Percentiles rank a stretch among this genome's conserved stretches.
These are phyloP conservation scores for Astrothelium macrocarpum DNA, from an alignment of 495 filamentous ascomycete species.

Conservation along the genomic window DNA sequence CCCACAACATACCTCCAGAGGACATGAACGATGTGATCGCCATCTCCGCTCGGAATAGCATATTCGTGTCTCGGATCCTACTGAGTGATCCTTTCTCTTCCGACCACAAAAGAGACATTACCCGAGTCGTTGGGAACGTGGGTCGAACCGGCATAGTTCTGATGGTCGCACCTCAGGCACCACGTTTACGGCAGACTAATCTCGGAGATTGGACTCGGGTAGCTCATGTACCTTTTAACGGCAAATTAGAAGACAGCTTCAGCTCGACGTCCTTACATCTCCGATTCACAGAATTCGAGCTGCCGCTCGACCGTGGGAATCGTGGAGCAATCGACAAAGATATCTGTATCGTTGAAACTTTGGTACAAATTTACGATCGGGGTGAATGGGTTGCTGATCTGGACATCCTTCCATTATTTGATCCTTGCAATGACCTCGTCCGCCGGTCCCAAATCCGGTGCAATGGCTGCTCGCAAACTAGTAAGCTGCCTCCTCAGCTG, in stretches of 20 bases:
- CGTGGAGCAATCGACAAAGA: background rate
- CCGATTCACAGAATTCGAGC: background rate
- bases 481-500: background rate
- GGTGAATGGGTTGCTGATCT: background rate
- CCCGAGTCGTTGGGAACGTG: background rate
- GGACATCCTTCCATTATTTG: background rate
- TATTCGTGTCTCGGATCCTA: too few species aligned
- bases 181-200: background rate
- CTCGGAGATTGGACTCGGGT: background rate
- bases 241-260: background rate
- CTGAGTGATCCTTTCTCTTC: background rate
- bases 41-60: too few species aligned
- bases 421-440: background rate
- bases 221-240: background rate
- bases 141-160: background rate
- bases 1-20: too few species aligned
- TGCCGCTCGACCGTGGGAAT: background rate
- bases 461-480: background rate
- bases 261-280: background rate
- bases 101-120: background rate
- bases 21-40: too few species aligned
- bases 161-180: background rate
- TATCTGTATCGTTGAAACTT: background rate
- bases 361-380: background rate
- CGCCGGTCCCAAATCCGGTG: too few species aligned